These are phyloP conservation scores for Pilasporangium apinafurcum DNA, from an alignment of 352 stramenopile genomes.

Conservation along the genomic window DNA sequence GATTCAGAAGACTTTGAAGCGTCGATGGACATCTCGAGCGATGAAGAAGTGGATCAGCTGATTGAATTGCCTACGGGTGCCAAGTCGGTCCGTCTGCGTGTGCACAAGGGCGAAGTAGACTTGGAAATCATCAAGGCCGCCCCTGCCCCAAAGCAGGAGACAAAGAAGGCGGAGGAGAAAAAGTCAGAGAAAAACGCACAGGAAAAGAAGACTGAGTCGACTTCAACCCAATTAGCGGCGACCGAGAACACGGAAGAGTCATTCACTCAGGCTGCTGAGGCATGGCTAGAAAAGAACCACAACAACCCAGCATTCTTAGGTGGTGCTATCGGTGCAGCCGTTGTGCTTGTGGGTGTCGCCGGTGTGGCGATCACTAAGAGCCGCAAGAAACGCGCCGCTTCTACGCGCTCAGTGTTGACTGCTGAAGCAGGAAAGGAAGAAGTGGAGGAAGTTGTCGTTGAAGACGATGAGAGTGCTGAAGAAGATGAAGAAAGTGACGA, in stretches of 20 bases:
- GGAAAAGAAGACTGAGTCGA: conserved; percentile 13
- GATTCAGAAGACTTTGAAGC: conserved; percentile 43
- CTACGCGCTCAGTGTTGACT: conserved; percentile 34
- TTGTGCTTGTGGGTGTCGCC: conserved; percentile 33
- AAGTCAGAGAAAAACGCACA: background rate
- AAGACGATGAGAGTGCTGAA: conserved; percentile 31
- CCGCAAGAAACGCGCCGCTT: conserved; percentile 26
- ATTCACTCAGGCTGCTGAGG: conserved; percentile 25
- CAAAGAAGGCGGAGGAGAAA: conserved; percentile 11
- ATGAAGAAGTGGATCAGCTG: conserved; percentile 30
- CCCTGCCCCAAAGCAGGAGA: conserved; percentile 3
- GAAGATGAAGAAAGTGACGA: conserved; percentile 33
- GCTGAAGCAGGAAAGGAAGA: conserved; percentile 22
- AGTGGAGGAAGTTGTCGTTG: conserved; percentile 24
- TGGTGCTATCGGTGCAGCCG: conserved; percentile 33
- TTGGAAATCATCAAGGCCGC: conserved; percentile 42
- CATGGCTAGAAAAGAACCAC: conserved; percentile 32
- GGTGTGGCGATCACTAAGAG: conserved; percentile 36
- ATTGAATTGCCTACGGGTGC: conserved; percentile 41
- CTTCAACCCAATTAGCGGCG: background rate
- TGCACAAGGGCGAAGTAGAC: conserved; percentile 41
- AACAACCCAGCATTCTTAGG: conserved; percentile 28
- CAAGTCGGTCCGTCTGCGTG: conserved; percentile 36
- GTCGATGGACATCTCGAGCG: conserved; percentile 32
- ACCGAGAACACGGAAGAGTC: conserved; percentile 21